Conservation (phyloP, 2,329 filamentous ascomycete species). For the Colletotrichum noveboracense region DNA sequence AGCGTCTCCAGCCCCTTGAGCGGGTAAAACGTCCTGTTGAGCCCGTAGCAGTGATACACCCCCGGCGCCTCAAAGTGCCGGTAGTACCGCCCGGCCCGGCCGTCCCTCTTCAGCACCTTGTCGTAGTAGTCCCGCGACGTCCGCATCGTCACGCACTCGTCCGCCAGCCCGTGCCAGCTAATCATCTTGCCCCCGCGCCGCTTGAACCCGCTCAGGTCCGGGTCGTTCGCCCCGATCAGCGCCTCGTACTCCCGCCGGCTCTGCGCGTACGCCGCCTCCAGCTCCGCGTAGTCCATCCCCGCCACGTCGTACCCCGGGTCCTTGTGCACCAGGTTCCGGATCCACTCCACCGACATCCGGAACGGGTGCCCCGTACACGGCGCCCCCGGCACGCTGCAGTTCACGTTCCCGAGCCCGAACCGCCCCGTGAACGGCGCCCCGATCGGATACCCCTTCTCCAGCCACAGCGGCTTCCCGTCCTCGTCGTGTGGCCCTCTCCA, state of each 20-base stretch:
- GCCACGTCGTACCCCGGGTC: constrained; percentile 2
- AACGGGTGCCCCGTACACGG: constrained; percentile 10
- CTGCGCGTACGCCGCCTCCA: neutral
- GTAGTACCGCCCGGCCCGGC: constrained; percentile 46
- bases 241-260: constrained; percentile 20
- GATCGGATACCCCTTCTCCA: constrained; percentile 2
- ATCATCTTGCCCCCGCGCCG: constrained; percentile 45
- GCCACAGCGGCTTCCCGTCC: constrained; percentile 4
- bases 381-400: constrained; percentile 4
- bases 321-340: constrained; percentile 12
- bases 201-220: constrained; percentile 33
- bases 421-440: constrained; percentile 18
- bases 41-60: constrained; percentile 50
- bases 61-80: constrained; percentile 56
- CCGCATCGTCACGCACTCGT: constrained; percentile 40
- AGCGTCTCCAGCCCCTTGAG: constrained; percentile 12
- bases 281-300: neutral
- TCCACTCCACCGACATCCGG: constrained; percentile 20
- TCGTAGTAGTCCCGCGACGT: constrained; percentile 36
- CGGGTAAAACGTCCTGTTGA: constrained; percentile 15
- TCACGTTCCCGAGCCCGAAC: constrained; percentile 15
- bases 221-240: constrained; percentile 31
- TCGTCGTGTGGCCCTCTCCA: constrained; percentile 11
- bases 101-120: constrained; percentile 9
- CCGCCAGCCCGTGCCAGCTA: constrained; percentile 45